Percentiles rank a stretch among this genome's conserved stretches.
Conservation (phyloP, 1,139 yeast species). For the Candida buenavistaensis region DNA sequence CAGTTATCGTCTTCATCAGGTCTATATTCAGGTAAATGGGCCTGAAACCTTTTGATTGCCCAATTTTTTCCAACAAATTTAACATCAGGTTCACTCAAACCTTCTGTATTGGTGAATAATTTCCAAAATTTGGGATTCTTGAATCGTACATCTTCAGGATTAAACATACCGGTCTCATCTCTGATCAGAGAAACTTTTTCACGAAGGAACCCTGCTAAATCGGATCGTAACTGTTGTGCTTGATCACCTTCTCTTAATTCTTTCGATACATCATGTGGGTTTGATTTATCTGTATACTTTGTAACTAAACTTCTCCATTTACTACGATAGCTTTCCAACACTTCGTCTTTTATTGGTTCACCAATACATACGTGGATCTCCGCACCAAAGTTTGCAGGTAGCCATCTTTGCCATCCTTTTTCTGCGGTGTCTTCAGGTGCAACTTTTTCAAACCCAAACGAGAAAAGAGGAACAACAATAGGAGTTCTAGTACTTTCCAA, state of each 20-base stretch:
- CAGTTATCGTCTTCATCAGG: constrained; percentile 11
- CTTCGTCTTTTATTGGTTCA: constrained; percentile 60
- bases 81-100: constrained; percentile 65
- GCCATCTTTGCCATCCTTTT: constrained; percentile 50
- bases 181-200: constrained; percentile 63
- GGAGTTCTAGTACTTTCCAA: constrained; percentile 85
- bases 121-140: constrained; percentile 74
- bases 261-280: constrained; percentile 60
- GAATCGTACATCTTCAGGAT: constrained; percentile 60
- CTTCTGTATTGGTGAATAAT: constrained; percentile 60
- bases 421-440: constrained; percentile 76
- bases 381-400: constrained; percentile 69
- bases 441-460: constrained; percentile 83
- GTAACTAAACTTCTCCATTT: constrained; percentile 68
- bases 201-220: constrained; percentile 69
- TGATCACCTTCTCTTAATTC: constrained; percentile 62
- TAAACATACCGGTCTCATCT: constrained; percentile 48
- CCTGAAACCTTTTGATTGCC: constrained; percentile 73
- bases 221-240: constrained; percentile 64
- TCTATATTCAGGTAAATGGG: constrained; percentile 47
- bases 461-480: constrained; percentile 82
- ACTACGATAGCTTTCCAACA: constrained; percentile 57
- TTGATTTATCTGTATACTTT: constrained; percentile 47
- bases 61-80: constrained; percentile 73
- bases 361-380: constrained; percentile 74